Base-by-base conservation (phyloP, 1,284 basidiomycete genomes). In the Pseudozyma tsukubaensis region DNA sequence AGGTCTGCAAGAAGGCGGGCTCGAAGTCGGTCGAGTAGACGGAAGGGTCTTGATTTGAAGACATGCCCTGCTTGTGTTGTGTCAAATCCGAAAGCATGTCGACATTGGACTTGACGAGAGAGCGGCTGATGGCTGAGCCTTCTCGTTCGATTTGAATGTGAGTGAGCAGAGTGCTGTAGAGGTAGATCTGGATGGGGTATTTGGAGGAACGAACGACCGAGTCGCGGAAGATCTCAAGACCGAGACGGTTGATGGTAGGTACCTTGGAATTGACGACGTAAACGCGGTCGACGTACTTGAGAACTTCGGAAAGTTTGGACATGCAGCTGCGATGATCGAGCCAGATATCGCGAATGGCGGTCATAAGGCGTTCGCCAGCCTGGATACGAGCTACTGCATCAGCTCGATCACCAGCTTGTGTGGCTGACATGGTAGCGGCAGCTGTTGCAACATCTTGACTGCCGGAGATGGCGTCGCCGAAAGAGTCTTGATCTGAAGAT, bases 141-240 rank as follows among this genome's bases (percentile, higher is more conserved):
- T 96, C 92, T 18, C 96, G 91, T 82, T 99, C 96, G 64, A 94
- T 91, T 75, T 91, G 92, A 55, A 99, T 91, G 85, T 96, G 92
- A 36, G 89, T 90, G 55, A 98, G 88, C 47, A 98, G 88, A 5
- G 94, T 93, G 19, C 89, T 87, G 73, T 94, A 88, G 72, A 98
- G 86, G 79, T 95, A 92, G 40, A 90, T 89, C 78, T 92, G 90
- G 85, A 99, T 94, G 47, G 94, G 92, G 56, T 86, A 85, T 40
- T 73, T 65, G 44, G 67, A 21, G 88, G 77, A 97, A 89, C 72
- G 75, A 35, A 83, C 65, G 81, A 98, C 94, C 66, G 91, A 91
- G 66, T 91, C 88, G 55, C 94, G 87, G 85, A 98, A 99, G 24
- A 97, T 88, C 34, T 91, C 87, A 18, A 94, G 87, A 7, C 97